A percentile compares a stretch with the other conserved stretches of the same genome.
phyloP scores from a whole-genome alignment of 768 basidiomycete genomes.

The Russula foetens region DNA sequence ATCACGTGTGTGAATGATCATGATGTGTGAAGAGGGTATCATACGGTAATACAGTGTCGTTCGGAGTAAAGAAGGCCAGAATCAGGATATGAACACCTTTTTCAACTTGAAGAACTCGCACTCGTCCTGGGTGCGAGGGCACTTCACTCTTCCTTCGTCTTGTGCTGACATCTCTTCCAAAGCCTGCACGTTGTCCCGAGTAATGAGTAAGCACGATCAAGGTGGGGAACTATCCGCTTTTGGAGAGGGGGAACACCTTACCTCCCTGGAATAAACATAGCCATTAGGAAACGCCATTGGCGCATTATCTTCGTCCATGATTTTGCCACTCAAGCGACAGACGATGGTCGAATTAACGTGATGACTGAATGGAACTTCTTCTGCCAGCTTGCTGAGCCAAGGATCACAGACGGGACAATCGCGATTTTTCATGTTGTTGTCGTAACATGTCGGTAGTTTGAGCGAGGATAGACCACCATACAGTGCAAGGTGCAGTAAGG shows the following conservation, averaged over 20 bases:
- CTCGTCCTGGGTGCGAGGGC: slow-evolving; percentile 62
- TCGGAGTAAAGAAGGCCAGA: background rate
- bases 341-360: slow-evolving; percentile 95
- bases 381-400: slow-evolving; percentile 65
- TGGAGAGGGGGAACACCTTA: slow-evolving; percentile 33
- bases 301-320: slow-evolving; percentile 92
- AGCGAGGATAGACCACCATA: slow-evolving; percentile 89
- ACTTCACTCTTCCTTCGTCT: slow-evolving; percentile 73
- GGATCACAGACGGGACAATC: slow-evolving; percentile 91
- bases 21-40: too few relatives aligned
- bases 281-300: slow-evolving; percentile 90
- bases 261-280: slow-evolving; percentile 89
- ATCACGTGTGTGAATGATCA: background rate
- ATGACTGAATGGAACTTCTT: slow-evolving; percentile 86
- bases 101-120: slow-evolving; percentile 60
- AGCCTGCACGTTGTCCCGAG: slow-evolving; percentile 41
- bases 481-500: slow-evolving; percentile 78
- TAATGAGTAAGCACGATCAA: background rate
- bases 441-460: slow-evolving; percentile 81
- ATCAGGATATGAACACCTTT: slow-evolving; percentile 87
- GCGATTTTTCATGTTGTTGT: slow-evolving; percentile 52
- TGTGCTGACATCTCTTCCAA: slow-evolving; percentile 81
- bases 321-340: slow-evolving; percentile 81
- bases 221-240: too few relatives aligned
- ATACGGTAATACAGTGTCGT: background rate